Base-by-base conservation (phyloP, 257 asterid species). In the Capsicum rhomboideum region DNA sequence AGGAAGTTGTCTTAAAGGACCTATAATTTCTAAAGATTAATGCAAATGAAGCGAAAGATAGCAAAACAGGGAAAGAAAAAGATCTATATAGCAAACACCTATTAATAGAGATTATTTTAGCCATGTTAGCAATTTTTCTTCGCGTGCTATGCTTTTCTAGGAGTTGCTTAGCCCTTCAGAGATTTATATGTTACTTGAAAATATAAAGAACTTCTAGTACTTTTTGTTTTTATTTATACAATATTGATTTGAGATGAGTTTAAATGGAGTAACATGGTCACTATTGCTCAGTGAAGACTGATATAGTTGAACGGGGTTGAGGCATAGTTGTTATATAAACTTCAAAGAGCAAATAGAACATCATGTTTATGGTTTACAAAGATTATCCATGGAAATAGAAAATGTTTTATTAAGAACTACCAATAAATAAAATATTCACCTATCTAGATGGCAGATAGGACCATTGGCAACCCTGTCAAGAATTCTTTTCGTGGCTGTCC, bases 401-500 rank as follows among this genome's bases (percentile, higher is more conserved):
- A 85, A 85, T 31, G 54, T 59, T 23, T 28, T 77, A 81, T 42
- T 26, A 84, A 42, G 54, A 59, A 83, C 82, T 84, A 83, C 42
- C 26, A n/a, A 23, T 75, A 50, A 75, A 82, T 31, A 78, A 79
- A 71, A 79, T 66, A 83, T 75, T 58, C 86, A 95, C 98, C 98
- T 93, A 87, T 95, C 98, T 53, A 95, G 90, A 78, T 84, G 91
- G 88, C 90, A 88, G 66, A 80, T 86, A 83, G 95, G 93, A 87
- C 94, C 94, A 84, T 58, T 68, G 26, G 92, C 78, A 34, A 95
- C 87, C 90, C 86, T 93, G 75, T 90, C 93, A 87, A 96, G 98
- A 26, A 95, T 92, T 91, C 93, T 91, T 89, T 96, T 96, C n/a
- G 94, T 68, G 56, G 97, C 88, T 69, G 98, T 90, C 89, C 88